A percentile compares a stretch with the other conserved stretches of the same genome.
Conservation (phyloP, 1,284 basidiomycete genomes). For the Austroboletus niveus region DNA sequence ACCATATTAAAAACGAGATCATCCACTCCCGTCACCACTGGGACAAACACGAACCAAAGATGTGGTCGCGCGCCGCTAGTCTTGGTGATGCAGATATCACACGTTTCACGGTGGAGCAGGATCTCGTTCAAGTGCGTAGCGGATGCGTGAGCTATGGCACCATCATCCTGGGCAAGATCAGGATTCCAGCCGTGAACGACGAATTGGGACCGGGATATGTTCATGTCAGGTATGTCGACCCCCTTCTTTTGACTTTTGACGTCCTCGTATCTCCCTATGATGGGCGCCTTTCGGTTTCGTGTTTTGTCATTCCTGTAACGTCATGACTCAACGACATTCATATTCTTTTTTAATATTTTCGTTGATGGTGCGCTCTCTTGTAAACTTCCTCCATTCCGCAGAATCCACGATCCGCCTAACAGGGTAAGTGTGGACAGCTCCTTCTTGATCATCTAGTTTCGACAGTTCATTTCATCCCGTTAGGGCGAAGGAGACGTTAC, state of each 20-base stretch:
- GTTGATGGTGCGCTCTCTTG: constrained; percentile 1
- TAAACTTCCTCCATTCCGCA: constrained; percentile 22
- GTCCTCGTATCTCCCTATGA: background rate
- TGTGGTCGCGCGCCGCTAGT: constrained; percentile 62
- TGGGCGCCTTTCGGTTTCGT: constrained; percentile 8
- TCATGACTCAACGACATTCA: constrained; percentile 9
- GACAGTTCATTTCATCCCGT: constrained; percentile 10
- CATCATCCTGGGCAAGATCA: constrained; percentile 74
- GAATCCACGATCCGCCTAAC: constrained; percentile 74
- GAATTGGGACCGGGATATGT: constrained; percentile 62
- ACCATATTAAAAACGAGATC: constrained; percentile 60
- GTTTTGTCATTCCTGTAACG: constrained; percentile 7
- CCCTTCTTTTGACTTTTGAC: background rate
- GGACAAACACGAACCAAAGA: constrained; percentile 69
- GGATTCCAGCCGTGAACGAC: constrained; percentile 63
- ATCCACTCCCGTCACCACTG: constrained; percentile 63
- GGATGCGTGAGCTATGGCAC: constrained; percentile 58
- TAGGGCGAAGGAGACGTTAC: constrained; percentile 63
- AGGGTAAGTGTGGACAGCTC: constrained; percentile 41
- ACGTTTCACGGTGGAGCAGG: constrained; percentile 51
- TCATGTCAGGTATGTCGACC: constrained; percentile 60
- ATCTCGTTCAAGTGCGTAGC: constrained; percentile 56
- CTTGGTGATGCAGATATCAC: constrained; percentile 53
- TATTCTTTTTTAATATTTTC: constrained; percentile 1
- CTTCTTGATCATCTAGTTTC: constrained; percentile 5